These are phyloP conservation scores for Pythium dissotocum DNA, from an alignment of 352 stramenopile species.

Conservation along the genomic window DNA sequence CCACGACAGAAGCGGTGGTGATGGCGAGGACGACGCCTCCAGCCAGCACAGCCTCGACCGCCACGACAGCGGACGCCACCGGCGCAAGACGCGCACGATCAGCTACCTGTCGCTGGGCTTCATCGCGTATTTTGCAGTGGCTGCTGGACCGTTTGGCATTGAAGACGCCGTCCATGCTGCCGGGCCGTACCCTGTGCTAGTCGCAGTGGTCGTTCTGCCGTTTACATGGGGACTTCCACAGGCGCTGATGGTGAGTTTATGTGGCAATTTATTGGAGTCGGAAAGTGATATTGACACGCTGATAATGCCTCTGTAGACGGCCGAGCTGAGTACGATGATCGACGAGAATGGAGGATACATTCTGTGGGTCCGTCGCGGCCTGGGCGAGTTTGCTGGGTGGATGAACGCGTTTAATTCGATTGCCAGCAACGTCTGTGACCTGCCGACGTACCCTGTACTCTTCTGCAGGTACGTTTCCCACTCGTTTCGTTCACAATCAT, in stretches of 20 bases:
- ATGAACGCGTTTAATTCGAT: constrained; percentile 87
- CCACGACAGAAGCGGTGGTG: constrained; percentile 20
- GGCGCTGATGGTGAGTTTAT: constrained; percentile 66
- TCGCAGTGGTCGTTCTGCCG: constrained; percentile 70
- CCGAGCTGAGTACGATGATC: constrained; percentile 84
- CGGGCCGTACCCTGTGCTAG: constrained; percentile 65
- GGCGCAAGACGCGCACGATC: constrained; percentile 63
- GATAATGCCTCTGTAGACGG: constrained; percentile 41
- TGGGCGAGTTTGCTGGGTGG: constrained; percentile 83
- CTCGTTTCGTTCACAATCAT: too few species aligned
- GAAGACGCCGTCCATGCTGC: constrained; percentile 76
- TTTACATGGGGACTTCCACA: constrained; percentile 86
- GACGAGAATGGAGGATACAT: constrained; percentile 87
- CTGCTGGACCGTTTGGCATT: constrained; percentile 74
- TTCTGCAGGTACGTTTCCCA: constrained; percentile 53
- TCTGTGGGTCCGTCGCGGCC: constrained; percentile 75
- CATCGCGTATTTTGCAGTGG: constrained; percentile 85
- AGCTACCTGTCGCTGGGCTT: constrained; percentile 83
- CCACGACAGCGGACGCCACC: constrained; percentile 25
- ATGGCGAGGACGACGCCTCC: not conserved
- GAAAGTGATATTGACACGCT: constrained; percentile 1
- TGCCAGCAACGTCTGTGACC: constrained; percentile 81
- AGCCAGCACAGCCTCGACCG: constrained; percentile 27
- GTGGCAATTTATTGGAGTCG: not conserved
- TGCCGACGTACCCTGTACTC: constrained; percentile 83